Percentiles rank a stretch among this genome's conserved stretches.
Conservation (phyloP, 2,329 filamentous ascomycete genomes). For the Colletotrichum sp. region DNA sequence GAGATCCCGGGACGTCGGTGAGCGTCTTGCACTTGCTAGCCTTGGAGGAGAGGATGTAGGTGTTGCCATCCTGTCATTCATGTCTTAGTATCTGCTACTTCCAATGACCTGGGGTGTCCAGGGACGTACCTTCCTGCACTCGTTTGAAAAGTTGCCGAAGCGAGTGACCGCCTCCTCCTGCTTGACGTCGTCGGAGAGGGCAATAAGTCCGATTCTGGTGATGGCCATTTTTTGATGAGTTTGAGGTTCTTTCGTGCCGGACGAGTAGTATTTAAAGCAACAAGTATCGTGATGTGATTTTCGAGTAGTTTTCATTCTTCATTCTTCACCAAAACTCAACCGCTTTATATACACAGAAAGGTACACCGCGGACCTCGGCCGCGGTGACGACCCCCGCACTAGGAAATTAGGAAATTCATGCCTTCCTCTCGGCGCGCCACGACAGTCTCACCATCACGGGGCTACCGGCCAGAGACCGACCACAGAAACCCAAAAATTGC, state of each 20-base stretch:
- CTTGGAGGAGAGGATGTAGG: constrained; percentile 14
- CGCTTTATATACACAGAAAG: background rate
- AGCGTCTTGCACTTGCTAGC: constrained; percentile 15
- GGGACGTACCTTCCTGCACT: constrained; percentile 6
- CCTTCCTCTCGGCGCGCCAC: background rate
- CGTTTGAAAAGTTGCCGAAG: constrained; percentile 4
- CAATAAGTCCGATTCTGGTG: constrained; percentile 15
- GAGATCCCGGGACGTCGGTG: constrained; percentile 10
- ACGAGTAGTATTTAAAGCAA: background rate
- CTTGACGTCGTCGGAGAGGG: constrained; percentile 4
- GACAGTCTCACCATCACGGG: background rate
- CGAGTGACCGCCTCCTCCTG: constrained; percentile 5
- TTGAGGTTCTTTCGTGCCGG: background rate
- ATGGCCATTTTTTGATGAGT: background rate
- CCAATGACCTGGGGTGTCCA: accelerated
- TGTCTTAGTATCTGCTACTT: accelerated
- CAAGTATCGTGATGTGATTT: background rate
- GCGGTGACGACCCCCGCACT: background rate
- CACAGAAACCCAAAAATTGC: background rate
- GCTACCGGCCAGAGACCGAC: background rate
- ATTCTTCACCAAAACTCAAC: background rate
- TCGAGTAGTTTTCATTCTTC: background rate
- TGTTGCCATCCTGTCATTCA: background rate
- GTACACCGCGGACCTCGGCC: background rate
- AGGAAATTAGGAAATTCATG: background rate